Percentiles rank a stretch among this genome's conserved stretches.
phyloP scores from a whole-genome alignment of 2,329 filamentous ascomycete genomes.

The Myriosclerotinia scirpicola region DNA sequence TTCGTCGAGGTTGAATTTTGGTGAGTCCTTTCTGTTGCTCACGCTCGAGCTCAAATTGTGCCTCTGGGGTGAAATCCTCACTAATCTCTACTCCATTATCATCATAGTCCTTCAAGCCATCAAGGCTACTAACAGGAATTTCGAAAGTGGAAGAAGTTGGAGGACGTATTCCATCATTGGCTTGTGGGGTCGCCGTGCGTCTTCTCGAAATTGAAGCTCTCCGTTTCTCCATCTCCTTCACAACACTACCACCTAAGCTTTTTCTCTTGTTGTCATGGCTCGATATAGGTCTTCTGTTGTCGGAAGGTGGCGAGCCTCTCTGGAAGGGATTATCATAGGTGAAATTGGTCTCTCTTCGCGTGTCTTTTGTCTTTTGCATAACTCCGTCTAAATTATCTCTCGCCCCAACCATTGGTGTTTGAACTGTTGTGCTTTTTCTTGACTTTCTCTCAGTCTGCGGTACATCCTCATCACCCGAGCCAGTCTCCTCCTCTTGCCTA shows the following conservation, averaged over 20 bases:
- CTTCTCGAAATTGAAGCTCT: slow-evolving; percentile 47
- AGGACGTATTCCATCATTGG: slow-evolving; percentile 53
- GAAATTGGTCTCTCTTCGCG: slow-evolving; percentile 64
- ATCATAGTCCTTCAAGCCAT: slow-evolving; percentile 45
- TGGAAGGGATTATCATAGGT: slow-evolving; percentile 93
- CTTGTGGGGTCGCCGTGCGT: slow-evolving; percentile 49
- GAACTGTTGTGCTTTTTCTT: slow-evolving; percentile 49
- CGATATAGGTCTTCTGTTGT: slow-evolving; percentile 48
- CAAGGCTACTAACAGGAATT: slow-evolving; percentile 50
- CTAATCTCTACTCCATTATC: slow-evolving; percentile 61
- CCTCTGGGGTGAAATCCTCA: slow-evolving; percentile 94
- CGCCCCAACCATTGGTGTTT: slow-evolving; percentile 50
- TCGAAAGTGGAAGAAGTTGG: slow-evolving; percentile 60
- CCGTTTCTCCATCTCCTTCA: slow-evolving; percentile 43
- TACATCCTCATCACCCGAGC: slow-evolving; percentile 45
- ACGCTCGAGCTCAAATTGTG: slow-evolving; percentile 74
- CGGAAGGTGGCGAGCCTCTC: slow-evolving; percentile 70
- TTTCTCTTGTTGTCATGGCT: slow-evolving; percentile 50
- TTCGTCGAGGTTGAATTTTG: slow-evolving; percentile 45
- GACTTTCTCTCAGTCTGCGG: slow-evolving; percentile 52
- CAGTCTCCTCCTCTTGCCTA: slow-evolving; percentile 52
- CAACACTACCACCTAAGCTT: slow-evolving; percentile 41
- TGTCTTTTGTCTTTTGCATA: slow-evolving; percentile 24
- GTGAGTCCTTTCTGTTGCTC: slow-evolving; percentile 60
- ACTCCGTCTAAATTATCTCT: slow-evolving; percentile 52